A percentile compares a stretch with the other conserved stretches of the same genome.
Evolutionary conservation across 2,329 filamentous ascomycete species (phyloP).

Genomic region (Aureobasidium sp.): DNA sequence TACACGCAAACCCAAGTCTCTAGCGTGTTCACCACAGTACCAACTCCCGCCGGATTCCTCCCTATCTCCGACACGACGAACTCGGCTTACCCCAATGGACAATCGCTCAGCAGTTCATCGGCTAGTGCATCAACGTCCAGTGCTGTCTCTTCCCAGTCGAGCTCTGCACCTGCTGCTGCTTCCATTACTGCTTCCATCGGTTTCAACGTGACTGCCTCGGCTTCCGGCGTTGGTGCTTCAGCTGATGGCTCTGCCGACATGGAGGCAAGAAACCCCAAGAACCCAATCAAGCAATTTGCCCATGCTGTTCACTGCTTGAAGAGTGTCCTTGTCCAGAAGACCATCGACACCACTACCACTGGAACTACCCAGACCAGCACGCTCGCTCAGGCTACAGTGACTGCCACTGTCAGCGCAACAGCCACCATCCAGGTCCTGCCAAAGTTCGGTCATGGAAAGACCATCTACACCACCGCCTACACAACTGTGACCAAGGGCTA

Average conservation of each 20-base stretch:
- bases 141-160: background rate
- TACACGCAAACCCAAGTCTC: background rate
- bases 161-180: background rate
- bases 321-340: constrained; percentile 8
- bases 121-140: background rate
- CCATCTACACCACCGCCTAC: constrained; percentile 2
- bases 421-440: background rate
- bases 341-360: background rate
- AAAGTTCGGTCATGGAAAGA: constrained; percentile 1
- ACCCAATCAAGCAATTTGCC: background rate
- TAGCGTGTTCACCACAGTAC: background rate
- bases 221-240: background rate
- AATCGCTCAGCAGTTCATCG: background rate
- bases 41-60: background rate
- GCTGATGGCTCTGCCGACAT: background rate
- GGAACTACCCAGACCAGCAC: constrained; percentile 8
- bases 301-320: constrained; percentile 6
- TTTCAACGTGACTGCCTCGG: background rate
- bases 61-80: background rate
- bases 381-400: constrained; percentile 4
- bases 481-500: constrained; percentile 6
- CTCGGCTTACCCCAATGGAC: background rate
- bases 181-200: background rate
- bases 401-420: constrained; percentile 10
- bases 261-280: background rate